A percentile compares a stretch with the other conserved stretches of the same genome.
These are phyloP conservation scores for Amanita thiersii DNA, from an alignment of 768 basidiomycete species.

Conservation along the genomic window DNA sequence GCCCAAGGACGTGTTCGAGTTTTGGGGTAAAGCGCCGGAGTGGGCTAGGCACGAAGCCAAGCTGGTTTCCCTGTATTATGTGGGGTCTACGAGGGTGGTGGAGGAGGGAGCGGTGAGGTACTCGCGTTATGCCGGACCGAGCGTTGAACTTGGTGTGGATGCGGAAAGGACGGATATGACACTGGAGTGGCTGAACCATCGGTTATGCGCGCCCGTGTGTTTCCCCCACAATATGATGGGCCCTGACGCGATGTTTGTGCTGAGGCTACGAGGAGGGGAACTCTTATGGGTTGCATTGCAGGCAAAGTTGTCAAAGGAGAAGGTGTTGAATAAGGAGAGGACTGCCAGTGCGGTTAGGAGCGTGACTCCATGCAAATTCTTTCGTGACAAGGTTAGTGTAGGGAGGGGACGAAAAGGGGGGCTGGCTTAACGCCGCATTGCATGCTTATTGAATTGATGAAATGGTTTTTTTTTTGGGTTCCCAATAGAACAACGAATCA, in stretches of 20 bases:
- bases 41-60: conserved; percentile 30
- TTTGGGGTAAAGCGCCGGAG: conserved; percentile 18
- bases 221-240: conserved; percentile 34
- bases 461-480: neutral
- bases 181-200: conserved; percentile 26
- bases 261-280: conserved; percentile 25
- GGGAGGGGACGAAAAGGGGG: neutral
- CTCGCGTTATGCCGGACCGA: conserved; percentile 23
- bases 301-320: conserved; percentile 28
- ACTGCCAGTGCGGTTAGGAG: conserved; percentile 30
- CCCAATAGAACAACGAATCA: conserved; percentile 23
- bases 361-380: conserved; percentile 33
- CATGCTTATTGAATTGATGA: neutral
- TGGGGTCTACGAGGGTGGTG: conserved; percentile 12
- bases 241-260: conserved; percentile 32
- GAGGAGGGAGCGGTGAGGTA: conserved; percentile 23
- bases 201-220: conserved; percentile 24
- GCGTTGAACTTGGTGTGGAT: conserved; percentile 28
- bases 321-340: conserved; percentile 21
- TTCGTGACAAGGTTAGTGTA: conserved; percentile 26
- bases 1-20: conserved; percentile 28
- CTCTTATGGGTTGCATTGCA: conserved; percentile 36
- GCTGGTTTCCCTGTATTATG: conserved; percentile 25
- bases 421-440: neutral
- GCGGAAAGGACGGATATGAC: conserved; percentile 26